phyloP scores from a whole-genome alignment of 2,329 filamentous ascomycete species.

The Aschersonia sp. region DNA sequence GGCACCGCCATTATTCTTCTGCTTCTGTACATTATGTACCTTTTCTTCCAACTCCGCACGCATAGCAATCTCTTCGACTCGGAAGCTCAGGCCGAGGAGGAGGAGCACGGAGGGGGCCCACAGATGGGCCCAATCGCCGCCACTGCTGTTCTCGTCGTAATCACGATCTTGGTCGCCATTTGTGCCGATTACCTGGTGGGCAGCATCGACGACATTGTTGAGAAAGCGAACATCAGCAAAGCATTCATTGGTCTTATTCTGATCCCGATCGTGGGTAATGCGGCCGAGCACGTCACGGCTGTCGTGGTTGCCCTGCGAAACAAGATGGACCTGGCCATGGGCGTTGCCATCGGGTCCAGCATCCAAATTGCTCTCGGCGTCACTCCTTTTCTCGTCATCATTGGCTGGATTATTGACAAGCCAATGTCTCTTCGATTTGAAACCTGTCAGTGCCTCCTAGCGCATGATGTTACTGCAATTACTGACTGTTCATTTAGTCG shows the following conservation, averaged over 20 bases:
- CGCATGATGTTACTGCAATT: not conserved
- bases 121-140: constrained; percentile 50
- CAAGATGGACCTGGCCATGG: constrained; percentile 62
- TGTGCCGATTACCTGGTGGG: constrained; percentile 68
- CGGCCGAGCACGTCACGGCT: constrained; percentile 69
- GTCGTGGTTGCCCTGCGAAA: constrained; percentile 66
- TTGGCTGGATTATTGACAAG: constrained; percentile 62
- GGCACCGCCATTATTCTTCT: constrained; percentile 65
- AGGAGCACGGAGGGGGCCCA: constrained; percentile 20
- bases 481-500: constrained; percentile 26
- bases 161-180: constrained; percentile 55
- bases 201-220: constrained; percentile 59
- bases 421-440: constrained; percentile 72
- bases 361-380: constrained; percentile 74
- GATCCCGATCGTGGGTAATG: constrained; percentile 68
- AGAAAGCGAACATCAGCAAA: constrained; percentile 57
- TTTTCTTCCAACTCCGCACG: constrained; percentile 64
- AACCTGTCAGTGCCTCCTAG: constrained; percentile 23
- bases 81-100: constrained; percentile 27
- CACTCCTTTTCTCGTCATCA: constrained; percentile 64
- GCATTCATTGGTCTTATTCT: constrained; percentile 70
- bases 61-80: constrained; percentile 59
- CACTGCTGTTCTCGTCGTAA: constrained; percentile 48
- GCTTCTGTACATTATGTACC: constrained; percentile 60
- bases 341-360: constrained; percentile 68